Conservation (phyloP, 2,329 filamentous ascomycete genomes). For the Beauveria rudraprayagi region DNA sequence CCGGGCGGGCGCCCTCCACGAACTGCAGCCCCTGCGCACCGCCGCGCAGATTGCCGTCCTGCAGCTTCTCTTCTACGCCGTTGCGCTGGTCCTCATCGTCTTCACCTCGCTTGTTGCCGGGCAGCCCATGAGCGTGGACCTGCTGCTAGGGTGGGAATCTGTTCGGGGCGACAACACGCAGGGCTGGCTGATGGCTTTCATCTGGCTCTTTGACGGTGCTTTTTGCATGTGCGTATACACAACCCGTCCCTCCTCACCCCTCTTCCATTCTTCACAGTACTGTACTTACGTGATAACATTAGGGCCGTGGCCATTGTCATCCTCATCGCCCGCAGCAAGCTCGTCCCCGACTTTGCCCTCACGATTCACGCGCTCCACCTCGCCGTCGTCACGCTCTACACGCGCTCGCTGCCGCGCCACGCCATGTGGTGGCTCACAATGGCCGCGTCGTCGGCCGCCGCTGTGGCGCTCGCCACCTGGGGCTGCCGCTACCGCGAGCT, state of each 20-base stretch:
- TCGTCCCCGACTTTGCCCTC: conserved; percentile 88
- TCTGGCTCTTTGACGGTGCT: conserved; percentile 50
- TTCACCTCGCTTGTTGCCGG: conserved; percentile 54
- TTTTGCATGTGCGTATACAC: conserved; percentile 36
- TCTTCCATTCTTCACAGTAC: not conserved
- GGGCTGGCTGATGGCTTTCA: conserved; percentile 51
- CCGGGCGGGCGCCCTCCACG: conserved; percentile 50
- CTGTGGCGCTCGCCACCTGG: conserved; percentile 68
- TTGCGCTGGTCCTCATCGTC: conserved; percentile 43
- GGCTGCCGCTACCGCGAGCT: conserved; percentile 86
- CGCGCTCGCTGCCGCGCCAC: conserved; percentile 65
- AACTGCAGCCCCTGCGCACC: conserved; percentile 54
- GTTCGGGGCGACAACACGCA: conserved; percentile 54
- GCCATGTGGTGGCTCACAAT: conserved; percentile 77
- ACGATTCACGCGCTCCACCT: conserved; percentile 83
- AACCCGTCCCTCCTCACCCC: not conserved
- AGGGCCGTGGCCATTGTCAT: conserved; percentile 79
- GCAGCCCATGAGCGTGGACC: conserved; percentile 41
- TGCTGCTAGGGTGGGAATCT: conserved; percentile 51
- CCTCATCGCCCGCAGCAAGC: conserved; percentile 80
- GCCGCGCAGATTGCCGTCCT: conserved; percentile 50
- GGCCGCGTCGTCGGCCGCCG: conserved; percentile 35
- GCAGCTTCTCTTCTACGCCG: conserved; percentile 48
- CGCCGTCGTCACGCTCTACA: conserved; percentile 68
- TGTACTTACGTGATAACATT: not conserved